These are phyloP conservation scores for Taphrina pruni DNA, from an alignment of 1,139 yeast genomes.

Conservation along the genomic window DNA sequence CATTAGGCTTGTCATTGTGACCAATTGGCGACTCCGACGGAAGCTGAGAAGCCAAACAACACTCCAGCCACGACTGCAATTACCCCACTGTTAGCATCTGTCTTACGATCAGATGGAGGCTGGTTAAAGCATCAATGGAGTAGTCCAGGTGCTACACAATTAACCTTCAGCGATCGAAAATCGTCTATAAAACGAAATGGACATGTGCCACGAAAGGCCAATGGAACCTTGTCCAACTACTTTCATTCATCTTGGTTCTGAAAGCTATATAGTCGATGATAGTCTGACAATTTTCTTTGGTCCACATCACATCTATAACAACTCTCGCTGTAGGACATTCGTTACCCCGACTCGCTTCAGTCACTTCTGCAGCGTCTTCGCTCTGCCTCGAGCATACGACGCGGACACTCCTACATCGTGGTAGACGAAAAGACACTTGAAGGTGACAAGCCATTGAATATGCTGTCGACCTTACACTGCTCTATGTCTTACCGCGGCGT, in stretches of 20 bases:
- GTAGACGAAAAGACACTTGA: too few relatives aligned
- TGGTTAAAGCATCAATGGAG: too few relatives aligned
- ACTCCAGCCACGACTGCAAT: not conserved
- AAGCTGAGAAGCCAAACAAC: not conserved
- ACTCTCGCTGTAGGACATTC: not conserved
- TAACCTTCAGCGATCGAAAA: not conserved
- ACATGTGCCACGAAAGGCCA: not conserved
- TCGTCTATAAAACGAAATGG: not conserved
- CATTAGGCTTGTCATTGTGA: too few relatives aligned
- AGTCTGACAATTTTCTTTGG: not conserved
- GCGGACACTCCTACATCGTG: too few relatives aligned
- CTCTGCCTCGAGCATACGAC: too few relatives aligned
- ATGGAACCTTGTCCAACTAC: not conserved
- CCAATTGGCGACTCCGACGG: not conserved
- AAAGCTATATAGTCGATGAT: not conserved
- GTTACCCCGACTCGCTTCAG: not conserved
- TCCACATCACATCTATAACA: not conserved
- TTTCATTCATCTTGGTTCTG: not conserved
- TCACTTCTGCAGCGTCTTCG: too few relatives aligned
- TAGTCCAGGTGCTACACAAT: not conserved
- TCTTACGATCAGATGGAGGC: not conserved
- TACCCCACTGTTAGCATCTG: not conserved
- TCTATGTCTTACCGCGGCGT: not conserved
- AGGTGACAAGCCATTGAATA: not conserved
- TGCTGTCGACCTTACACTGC: not conserved